These are phyloP conservation scores for Pyronema domesticum DNA, from an alignment of 495 filamentous ascomycete species.

Conservation along the genomic window DNA sequence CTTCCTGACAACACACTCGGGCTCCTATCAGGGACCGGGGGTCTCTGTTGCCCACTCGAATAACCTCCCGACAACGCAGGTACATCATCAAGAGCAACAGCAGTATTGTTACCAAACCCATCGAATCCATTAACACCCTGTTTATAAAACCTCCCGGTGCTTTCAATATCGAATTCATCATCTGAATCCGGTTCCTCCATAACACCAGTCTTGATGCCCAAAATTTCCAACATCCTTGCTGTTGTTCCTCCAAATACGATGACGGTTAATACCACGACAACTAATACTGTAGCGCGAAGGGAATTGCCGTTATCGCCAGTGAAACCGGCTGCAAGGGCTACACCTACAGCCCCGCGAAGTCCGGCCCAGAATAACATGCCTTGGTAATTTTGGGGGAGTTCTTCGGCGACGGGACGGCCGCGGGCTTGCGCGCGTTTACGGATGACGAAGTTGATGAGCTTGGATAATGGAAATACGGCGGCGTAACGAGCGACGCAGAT, in stretches of 20 bases:
- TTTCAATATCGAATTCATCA: constrained; percentile 94
- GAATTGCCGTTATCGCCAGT: constrained; percentile 57
- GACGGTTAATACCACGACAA: constrained; percentile 91
- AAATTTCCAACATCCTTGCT: constrained; percentile 93
- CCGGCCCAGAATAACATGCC: constrained; percentile 98
- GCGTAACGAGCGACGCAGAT: constrained; percentile 84
- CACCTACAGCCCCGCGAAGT: constrained; percentile 85
- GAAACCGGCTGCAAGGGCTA: constrained; percentile 83
- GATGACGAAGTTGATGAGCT: constrained; percentile 82
- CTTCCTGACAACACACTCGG: constrained; percentile 6
- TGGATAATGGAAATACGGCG: constrained; percentile 84
- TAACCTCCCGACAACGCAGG: background rate
- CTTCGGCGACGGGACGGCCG: constrained; percentile 66
- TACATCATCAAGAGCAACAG: constrained; percentile 7
- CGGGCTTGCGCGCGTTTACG: constrained; percentile 67
- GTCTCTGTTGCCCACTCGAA: background rate
- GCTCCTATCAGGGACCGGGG: background rate
- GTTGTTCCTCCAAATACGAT: constrained; percentile 98
- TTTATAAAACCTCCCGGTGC: constrained; percentile 23
- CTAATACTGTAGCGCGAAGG: constrained; percentile 77
- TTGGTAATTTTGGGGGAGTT: constrained; percentile 82
- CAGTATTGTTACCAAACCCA: constrained; percentile 1
- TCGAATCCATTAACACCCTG: background rate
- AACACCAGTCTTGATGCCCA: constrained; percentile 84
- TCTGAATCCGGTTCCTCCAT: constrained; percentile 93